A percentile compares a stretch with the other conserved stretches of the same genome.
These are phyloP conservation scores for Aspergillus diversus DNA, from an alignment of 495 filamentous ascomycete species.

Conservation along the genomic window DNA sequence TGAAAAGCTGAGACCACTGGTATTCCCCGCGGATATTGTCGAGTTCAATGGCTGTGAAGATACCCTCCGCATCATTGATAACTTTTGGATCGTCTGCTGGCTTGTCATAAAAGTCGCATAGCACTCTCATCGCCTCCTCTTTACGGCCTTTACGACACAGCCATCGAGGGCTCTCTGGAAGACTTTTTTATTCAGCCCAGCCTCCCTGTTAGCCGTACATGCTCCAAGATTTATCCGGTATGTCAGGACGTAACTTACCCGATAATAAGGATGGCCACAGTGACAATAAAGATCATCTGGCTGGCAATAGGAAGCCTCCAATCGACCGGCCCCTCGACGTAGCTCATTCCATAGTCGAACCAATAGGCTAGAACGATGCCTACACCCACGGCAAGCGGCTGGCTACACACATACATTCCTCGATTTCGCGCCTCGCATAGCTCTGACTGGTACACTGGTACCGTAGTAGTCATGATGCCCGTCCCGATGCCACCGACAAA, in stretches of 20 bases:
- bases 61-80: slow-evolving; percentile 45
- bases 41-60: slow-evolving; percentile 48
- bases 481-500: slow-evolving; percentile 45
- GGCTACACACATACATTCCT: slow-evolving; percentile 48
- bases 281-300: slow-evolving; percentile 45
- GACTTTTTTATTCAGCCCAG: slow-evolving; percentile 16
- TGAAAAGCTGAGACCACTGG: slow-evolving; percentile 51
- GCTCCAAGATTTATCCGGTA: neutral
- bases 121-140: slow-evolving; percentile 50
- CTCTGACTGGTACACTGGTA: slow-evolving; percentile 51
- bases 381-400: slow-evolving; percentile 46
- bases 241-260: slow-evolving; percentile 27
- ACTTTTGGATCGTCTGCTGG: slow-evolving; percentile 45
- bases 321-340: slow-evolving; percentile 36
- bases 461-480: slow-evolving; percentile 22
- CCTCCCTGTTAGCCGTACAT: slow-evolving; percentile 1
- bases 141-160: slow-evolving; percentile 44
- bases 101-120: slow-evolving; percentile 52
- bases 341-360: slow-evolving; percentile 51
- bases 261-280: slow-evolving; percentile 39
- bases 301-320: slow-evolving; percentile 52
- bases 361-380: slow-evolving; percentile 48
- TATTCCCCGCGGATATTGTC: slow-evolving; percentile 49
- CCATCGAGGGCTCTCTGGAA: slow-evolving; percentile 52
- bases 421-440: slow-evolving; percentile 44